Base-by-base conservation (phyloP, 371 early-diverging fungal species). In the Conidiobolus coronatus region DNA sequence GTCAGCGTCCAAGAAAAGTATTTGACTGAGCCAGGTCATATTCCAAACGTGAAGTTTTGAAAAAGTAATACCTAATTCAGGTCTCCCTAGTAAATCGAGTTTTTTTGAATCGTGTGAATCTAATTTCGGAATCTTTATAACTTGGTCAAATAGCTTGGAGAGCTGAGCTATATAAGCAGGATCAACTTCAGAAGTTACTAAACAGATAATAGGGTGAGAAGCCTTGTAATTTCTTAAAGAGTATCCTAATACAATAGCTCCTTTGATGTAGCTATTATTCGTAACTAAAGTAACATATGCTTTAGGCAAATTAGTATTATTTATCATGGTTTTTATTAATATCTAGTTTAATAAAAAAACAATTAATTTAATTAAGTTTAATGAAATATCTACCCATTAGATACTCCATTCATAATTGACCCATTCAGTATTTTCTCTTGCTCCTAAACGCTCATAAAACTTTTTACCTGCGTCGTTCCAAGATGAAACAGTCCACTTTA, bases 1-100 rank as follows among this genome's bases (percentile, higher is more conserved):
- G 52, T 92, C 96, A 0, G 92, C 86, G 55, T 92, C 96, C 43
- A 95, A 53, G 56, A 85, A 95, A 34, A 79, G 77, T 21, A 89
- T 60, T 40, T 75, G 72, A 15, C 50, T 55, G 53, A 67, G 80
- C 33, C 72, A 65, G 0, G 66, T 68, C 20, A 83, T 64, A 12
- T 70, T 62, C 73, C 83, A 92, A 23, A 81, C 65, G 53, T 90
- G 81, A 34, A 92, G 58, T 60, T 94, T 94, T 14, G 93, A 90
- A 49, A 78, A 72, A 0, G 93, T 89, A 42, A 76, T 64, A 36
- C 74, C 81, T 21, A 94, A 72, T 43, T 94, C 95, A 12, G 84
- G 79, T 6, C 95, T 67, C 7, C 89, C 91, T 9, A 94, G 67
- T 8, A 88, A 52, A 13, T 55, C 43, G 15, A 94, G 67, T 48